A percentile compares a stretch with the other conserved stretches of the same genome.
These are phyloP conservation scores for Entomortierella lignicola DNA, from an alignment of 192 early-diverging fungal species.

Conservation along the genomic window DNA sequence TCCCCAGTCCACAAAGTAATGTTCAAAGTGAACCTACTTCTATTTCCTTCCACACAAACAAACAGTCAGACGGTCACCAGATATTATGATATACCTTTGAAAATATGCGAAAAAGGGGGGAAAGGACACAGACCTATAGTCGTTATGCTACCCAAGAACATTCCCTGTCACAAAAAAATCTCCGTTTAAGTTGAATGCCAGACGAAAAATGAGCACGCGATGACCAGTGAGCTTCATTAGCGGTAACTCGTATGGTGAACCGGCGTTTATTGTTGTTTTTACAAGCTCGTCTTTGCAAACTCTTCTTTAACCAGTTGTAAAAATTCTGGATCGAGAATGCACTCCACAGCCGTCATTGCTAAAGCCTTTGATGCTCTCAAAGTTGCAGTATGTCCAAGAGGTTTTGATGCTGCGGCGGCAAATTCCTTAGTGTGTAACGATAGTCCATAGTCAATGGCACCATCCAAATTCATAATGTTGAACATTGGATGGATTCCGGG, in stretches of 20 bases:
- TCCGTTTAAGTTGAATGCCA: too few relatives aligned
- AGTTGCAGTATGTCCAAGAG: constrained; percentile 66
- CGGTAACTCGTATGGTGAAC: neutral
- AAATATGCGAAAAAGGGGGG: constrained; percentile 1
- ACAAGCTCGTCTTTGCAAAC: constrained; percentile 20
- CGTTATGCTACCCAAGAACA: neutral
- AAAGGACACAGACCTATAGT: neutral
- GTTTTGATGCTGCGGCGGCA: constrained; percentile 62
- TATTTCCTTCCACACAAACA: too few relatives aligned
- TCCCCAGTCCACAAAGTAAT: too few relatives aligned
- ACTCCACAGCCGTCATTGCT: constrained; percentile 62
- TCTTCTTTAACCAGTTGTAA: constrained; percentile 58
- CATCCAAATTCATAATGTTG: constrained; percentile 42
- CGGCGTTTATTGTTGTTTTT: neutral
- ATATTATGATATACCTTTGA: neutral
- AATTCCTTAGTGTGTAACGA: constrained; percentile 76
- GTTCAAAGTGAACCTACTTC: too few relatives aligned
- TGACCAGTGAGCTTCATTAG: neutral
- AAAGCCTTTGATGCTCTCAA: constrained; percentile 64
- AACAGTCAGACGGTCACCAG: too few relatives aligned
- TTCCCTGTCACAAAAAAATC: neutral
- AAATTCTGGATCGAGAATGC: constrained; percentile 59
- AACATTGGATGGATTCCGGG: constrained; percentile 62
- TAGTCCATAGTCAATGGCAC: constrained; percentile 46
- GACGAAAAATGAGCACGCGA: neutral